Conservation (phyloP, 1,284 basidiomycete species). For the Ceratobasidium sp. region DNA sequence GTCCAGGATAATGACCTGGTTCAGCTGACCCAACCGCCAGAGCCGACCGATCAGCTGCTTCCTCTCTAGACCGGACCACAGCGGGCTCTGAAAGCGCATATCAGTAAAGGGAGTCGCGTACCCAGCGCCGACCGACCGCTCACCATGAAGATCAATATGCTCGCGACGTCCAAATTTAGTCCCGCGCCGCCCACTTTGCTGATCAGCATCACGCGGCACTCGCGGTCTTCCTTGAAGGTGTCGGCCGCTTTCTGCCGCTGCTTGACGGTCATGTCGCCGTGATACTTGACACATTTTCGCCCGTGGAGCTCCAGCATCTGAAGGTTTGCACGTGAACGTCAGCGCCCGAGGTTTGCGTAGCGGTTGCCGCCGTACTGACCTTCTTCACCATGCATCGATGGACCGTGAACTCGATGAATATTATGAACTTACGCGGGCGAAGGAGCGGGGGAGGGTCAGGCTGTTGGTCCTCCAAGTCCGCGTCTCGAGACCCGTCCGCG, state of each 20-base stretch:
- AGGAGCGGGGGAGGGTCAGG: neutral
- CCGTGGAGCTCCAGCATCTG: neutral
- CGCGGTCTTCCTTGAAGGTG: neutral
- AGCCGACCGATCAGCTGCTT: slow-evolving; percentile 20
- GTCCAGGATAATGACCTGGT: neutral
- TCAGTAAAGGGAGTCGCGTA: too few relatives aligned
- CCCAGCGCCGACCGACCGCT: neutral
- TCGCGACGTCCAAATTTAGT: slow-evolving; percentile 2
- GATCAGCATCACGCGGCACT: slow-evolving; percentile 26
- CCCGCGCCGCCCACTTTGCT: slow-evolving; percentile 32
- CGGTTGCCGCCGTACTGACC: neutral
- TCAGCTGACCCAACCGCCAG: slow-evolving; percentile 8
- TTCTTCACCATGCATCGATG: neutral
- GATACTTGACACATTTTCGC: neutral
- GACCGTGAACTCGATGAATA: neutral
- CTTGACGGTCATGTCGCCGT: neutral
- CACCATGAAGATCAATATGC: slow-evolving; percentile 17
- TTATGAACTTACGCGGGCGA: slow-evolving; percentile 17
- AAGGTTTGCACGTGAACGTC: neutral
- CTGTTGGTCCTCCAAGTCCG: neutral
- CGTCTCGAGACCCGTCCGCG: neutral
- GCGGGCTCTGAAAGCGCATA: neutral
- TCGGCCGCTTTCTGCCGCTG: neutral
- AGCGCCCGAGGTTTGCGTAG: neutral
- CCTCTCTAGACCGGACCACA: slow-evolving; percentile 28